phyloP scores from a whole-genome alignment of 2,329 filamentous ascomycete species.

The Fusarium piperis region DNA sequence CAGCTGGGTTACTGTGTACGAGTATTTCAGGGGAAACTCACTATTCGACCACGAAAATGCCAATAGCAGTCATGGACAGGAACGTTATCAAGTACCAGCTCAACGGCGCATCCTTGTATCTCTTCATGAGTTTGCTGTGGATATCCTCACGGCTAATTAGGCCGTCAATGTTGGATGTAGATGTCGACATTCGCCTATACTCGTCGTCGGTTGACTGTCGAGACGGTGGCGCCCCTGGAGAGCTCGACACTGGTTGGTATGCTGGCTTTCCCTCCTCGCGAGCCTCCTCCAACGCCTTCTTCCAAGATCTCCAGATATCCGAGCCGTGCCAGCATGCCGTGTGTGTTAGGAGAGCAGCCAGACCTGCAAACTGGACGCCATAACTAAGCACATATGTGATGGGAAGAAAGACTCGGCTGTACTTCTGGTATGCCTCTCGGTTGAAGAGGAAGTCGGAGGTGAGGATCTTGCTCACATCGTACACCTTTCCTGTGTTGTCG shows the following conservation, averaged over 20 bases:
- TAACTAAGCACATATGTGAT: conserved; percentile 91
- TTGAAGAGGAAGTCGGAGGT: conserved; percentile 83
- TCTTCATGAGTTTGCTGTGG: conserved; percentile 83
- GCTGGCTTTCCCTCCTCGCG: conserved; percentile 58
- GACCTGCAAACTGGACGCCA: conserved; percentile 83
- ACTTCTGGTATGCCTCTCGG: conserved; percentile 77
- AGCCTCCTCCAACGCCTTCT: conserved; percentile 72
- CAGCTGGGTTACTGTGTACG: not conserved
- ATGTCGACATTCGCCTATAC: conserved; percentile 44
- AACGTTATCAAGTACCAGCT: conserved; percentile 84
- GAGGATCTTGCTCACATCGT: conserved; percentile 83
- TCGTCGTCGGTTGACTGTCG: conserved; percentile 29
- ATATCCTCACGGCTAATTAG: conserved; percentile 80
- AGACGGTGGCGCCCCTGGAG: conserved; percentile 28
- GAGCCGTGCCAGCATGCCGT: conserved; percentile 86
- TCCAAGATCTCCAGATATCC: conserved; percentile 83
- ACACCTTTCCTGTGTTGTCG: conserved; percentile 82
- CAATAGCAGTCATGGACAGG: conserved; percentile 77
- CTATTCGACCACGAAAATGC: conserved; percentile 88
- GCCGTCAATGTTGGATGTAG: conserved; percentile 57
- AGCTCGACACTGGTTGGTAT: conserved; percentile 63
- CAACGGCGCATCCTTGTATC: conserved; percentile 83
- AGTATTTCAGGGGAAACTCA: conserved; percentile 53
- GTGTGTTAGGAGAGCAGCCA: conserved; percentile 82
- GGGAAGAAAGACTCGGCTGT: conserved; percentile 85